Evolutionary conservation across 345 rosid genomes (phyloP).

Genomic region (Mangifera indica): DNA sequence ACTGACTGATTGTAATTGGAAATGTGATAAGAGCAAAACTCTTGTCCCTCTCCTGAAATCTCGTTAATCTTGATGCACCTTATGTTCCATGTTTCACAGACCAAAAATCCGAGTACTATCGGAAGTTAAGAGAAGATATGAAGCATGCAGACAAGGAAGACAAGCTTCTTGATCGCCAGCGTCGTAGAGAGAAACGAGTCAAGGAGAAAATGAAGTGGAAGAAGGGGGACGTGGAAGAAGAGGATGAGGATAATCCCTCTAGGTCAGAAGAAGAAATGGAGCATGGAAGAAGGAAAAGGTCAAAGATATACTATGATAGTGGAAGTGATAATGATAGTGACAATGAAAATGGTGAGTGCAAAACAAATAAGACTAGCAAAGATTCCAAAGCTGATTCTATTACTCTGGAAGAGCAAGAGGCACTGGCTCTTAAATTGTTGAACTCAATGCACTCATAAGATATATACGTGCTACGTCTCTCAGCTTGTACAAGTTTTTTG

Average conservation of each 20-base stretch:
- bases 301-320: conserved; percentile 52
- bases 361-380: conserved; percentile 11
- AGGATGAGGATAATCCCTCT: conserved; percentile 43
- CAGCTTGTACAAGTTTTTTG: not conserved
- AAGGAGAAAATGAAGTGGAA: conserved; percentile 75
- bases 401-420: conserved; percentile 79
- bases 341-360: conserved; percentile 30
- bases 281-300: conserved; percentile 41
- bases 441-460: conserved; percentile 48
- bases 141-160: conserved; percentile 75
- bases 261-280: conserved; percentile 47
- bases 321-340: conserved; percentile 34
- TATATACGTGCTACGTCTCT: not conserved
- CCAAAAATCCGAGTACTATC: conserved; percentile 52
- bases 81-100: conserved; percentile 36
- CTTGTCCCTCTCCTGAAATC: not conserved
- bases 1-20: not conserved
- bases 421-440: conserved; percentile 71
- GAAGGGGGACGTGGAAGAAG: conserved; percentile 43
- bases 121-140: conserved; percentile 72
- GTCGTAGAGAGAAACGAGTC: conserved; percentile 64
- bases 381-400: conserved; percentile 43
- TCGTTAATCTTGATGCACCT: not conserved
- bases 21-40: not conserved
- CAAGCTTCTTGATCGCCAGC: conserved; percentile 65